Conservation (phyloP, 1,139 yeast genomes). For the Petasospora fabianii region DNA sequence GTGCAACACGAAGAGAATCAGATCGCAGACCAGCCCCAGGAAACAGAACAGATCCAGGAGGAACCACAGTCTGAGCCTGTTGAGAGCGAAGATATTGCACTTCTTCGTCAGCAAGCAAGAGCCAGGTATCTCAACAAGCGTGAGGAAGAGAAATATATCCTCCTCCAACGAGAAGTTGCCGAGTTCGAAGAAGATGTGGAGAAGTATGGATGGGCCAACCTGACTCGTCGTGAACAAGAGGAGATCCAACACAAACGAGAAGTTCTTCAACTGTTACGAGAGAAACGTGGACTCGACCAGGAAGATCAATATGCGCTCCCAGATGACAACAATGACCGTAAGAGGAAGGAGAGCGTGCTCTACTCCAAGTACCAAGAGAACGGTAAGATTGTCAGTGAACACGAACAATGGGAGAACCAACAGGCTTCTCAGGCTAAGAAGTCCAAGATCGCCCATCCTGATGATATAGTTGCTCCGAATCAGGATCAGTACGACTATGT, state of each 20-base stretch:
- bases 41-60: slow-evolving; percentile 1
- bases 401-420: slow-evolving; percentile 61
- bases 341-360: slow-evolving; percentile 41
- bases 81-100: slow-evolving; percentile 15
- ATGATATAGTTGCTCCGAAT: slow-evolving; percentile 44
- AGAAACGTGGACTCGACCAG: slow-evolving; percentile 37
- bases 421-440: slow-evolving; percentile 51
- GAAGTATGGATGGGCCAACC: slow-evolving; percentile 45
- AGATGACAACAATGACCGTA: slow-evolving; percentile 49
- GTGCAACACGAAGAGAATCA: neutral
- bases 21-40: slow-evolving; percentile 1
- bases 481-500: slow-evolving; percentile 72
- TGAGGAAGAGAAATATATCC: slow-evolving; percentile 41
- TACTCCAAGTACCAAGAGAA: slow-evolving; percentile 27
- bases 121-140: slow-evolving; percentile 45
- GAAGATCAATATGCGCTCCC: slow-evolving; percentile 47
- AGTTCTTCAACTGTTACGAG: slow-evolving; percentile 39
- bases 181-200: slow-evolving; percentile 45
- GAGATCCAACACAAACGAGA: slow-evolving; percentile 50
- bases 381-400: slow-evolving; percentile 31
- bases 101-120: slow-evolving; percentile 44
- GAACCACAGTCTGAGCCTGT: slow-evolving; percentile 1
- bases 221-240: slow-evolving; percentile 46
- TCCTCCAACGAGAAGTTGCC: slow-evolving; percentile 46
- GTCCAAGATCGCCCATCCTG: slow-evolving; percentile 34